Percentiles rank a stretch among this genome's conserved stretches.
phyloP scores from a whole-genome alignment of 257 asterid species.

The Mentha longifolia region DNA sequence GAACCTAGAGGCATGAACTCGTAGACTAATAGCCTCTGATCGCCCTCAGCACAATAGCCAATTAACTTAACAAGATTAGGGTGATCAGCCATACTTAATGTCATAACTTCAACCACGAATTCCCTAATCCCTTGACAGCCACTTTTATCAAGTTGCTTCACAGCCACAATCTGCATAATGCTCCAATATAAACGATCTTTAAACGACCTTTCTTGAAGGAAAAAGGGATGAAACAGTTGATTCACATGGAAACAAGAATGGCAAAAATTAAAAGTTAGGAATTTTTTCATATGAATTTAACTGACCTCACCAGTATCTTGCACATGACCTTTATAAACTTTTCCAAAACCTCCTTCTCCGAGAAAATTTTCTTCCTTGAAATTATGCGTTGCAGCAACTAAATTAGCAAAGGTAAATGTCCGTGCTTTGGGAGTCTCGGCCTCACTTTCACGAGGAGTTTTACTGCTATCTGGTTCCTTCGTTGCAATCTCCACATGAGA shows the following conservation, averaged over 20 bases:
- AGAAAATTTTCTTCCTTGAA: conserved; percentile 46
- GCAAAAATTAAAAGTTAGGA: not conserved
- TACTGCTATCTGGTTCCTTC: conserved; percentile 25
- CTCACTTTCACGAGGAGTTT: conserved; percentile 31
- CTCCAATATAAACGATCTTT: conserved; percentile 7
- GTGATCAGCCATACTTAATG: conserved; percentile 66
- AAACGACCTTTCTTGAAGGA: not conserved
- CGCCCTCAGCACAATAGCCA: conserved; percentile 80
- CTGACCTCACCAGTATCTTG: conserved; percentile 55
- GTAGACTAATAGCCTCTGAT: conserved; percentile 73
- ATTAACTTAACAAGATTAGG: conserved; percentile 73
- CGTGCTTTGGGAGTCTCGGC: conserved; percentile 29
- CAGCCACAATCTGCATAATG: conserved; percentile 66
- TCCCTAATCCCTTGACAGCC: conserved; percentile 85
- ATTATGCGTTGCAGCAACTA: conserved; percentile 48
- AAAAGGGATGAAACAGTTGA: not conserved
- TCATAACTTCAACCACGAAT: conserved; percentile 69
- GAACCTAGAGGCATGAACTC: conserved; percentile 90
- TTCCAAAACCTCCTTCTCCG: conserved; percentile 69
- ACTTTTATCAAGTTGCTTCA: conserved; percentile 70
- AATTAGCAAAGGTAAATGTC: conserved; percentile 37
- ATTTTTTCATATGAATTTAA: conserved; percentile 18
- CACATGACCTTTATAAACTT: conserved; percentile 55
- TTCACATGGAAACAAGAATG: not conserved
- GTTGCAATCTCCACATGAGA: conserved; percentile 34